phyloP scores from a whole-genome alignment of 805 yeast genomes.

The Saturnispora bothae region DNA sequence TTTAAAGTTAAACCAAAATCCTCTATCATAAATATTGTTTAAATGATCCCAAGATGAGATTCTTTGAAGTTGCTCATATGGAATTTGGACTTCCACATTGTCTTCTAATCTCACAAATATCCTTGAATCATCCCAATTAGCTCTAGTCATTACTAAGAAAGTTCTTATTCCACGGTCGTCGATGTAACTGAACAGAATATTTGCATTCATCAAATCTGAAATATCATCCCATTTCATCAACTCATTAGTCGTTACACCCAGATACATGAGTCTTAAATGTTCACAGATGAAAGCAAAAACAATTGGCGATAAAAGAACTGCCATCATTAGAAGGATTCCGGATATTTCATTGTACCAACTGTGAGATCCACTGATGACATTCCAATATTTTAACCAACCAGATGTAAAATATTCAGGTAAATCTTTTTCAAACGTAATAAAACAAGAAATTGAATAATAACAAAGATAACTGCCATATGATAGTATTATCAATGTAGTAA shows the following conservation, averaged over 20 bases:
- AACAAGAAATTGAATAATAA: constrained; percentile 18
- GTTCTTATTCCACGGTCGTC: constrained; percentile 1
- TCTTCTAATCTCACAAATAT: constrained; percentile 9
- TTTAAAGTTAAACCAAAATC: constrained; percentile 33
- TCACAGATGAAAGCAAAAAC: constrained; percentile 30
- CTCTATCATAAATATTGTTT: constrained; percentile 39
- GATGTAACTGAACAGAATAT: constrained; percentile 22
- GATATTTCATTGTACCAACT: constrained; percentile 28
- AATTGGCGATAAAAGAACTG: constrained; percentile 29
- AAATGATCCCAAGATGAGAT: constrained; percentile 24
- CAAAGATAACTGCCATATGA: constrained; percentile 33
- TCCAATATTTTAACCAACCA: constrained; percentile 17
- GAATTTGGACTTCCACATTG: constrained; percentile 5
- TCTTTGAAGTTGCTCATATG: constrained; percentile 4
- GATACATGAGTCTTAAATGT: constrained; percentile 36
- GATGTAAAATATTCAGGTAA: constrained; percentile 1
- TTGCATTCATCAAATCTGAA: constrained; percentile 27
- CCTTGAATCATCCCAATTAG: constrained; percentile 5
- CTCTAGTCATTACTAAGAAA: constrained; percentile 5
- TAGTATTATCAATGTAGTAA: constrained; percentile 26
- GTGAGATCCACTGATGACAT: constrained; percentile 22
- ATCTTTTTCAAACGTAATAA: neutral
- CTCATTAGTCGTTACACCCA: constrained; percentile 52
- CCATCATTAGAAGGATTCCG: constrained; percentile 33
- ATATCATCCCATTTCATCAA: constrained; percentile 43